Percentiles rank a stretch among this genome's conserved stretches.
phyloP scores from a whole-genome alignment of 1,284 basidiomycete genomes.

The Tremellales sp. region DNA sequence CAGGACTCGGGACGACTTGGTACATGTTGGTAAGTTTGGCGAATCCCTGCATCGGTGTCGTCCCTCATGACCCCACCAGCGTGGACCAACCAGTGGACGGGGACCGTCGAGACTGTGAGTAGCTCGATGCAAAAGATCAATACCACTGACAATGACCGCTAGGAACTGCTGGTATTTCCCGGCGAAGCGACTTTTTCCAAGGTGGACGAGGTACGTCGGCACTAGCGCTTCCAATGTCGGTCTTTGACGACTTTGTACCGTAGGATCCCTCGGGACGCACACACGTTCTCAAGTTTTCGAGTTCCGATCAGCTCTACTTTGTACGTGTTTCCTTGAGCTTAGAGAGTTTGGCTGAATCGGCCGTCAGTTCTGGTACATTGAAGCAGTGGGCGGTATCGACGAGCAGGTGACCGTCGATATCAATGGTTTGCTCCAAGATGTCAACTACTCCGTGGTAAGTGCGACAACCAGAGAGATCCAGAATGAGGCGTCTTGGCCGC shows the following conservation, averaged over 20 bases:
- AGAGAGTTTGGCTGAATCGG: neutral
- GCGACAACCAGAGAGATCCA: no score
- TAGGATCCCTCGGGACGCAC: constrained; percentile 43
- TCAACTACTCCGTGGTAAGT: no score
- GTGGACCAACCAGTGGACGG: constrained; percentile 38
- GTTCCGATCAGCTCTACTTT: constrained; percentile 45
- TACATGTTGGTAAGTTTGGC: constrained; percentile 36
- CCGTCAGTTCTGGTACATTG: constrained; percentile 47
- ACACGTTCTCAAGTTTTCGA: constrained; percentile 45
- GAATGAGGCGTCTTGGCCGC: constrained; percentile 24
- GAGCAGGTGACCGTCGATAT: constrained; percentile 38
- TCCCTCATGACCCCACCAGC: constrained; percentile 14
- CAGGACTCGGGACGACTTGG: constrained; percentile 38
- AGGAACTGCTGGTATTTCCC: constrained; percentile 49
- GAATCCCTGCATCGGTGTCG: neutral
- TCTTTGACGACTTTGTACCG: neutral
- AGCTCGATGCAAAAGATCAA: neutral
- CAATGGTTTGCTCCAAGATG: constrained; percentile 41
- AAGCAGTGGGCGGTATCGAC: constrained; percentile 27
- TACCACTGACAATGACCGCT: constrained; percentile 4
- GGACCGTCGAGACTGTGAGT: constrained; percentile 39
- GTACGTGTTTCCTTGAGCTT: constrained; percentile 25
- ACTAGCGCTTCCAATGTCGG: constrained; percentile 6
- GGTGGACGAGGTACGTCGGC: constrained; percentile 39
- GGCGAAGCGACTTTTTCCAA: constrained; percentile 46